Evolutionary conservation across 2,329 filamentous ascomycete species (phyloP), one percentile per base, ranked within the genome.

Genomic region (Aspergillus unguis): DNA sequence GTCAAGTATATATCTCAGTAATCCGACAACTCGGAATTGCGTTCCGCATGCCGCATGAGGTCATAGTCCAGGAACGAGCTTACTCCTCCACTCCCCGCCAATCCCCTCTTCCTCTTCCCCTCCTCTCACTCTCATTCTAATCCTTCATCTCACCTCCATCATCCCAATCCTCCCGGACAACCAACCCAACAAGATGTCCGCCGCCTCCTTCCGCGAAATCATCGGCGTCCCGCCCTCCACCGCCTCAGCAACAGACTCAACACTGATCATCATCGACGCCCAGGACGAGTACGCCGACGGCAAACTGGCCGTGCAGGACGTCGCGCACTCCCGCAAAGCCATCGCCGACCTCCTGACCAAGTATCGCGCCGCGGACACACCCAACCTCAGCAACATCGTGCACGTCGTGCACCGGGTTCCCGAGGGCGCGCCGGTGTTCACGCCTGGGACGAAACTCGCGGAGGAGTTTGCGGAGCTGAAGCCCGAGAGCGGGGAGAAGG

Each of bases 241-340:
- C 0, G 84, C 84, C 6, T 79, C 80, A 0, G 71, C 79, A 0
- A 66, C 69, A 40, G 83, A 87, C 70, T 83, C 79, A 57, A 78
- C 80, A 2, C 76, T 88, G 41, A 69, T 88, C 61, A 86, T 88
- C 68, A 84, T 87, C 63, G 85, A 88, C 64, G 85, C 85, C 1
- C 85, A 88, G 62, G 87, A 87, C 63, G 85, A 88, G 69, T 87
- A 85, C 57, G 69, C 58, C 41, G 38, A 54, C 2, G 85, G 85
- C 43, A 71, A 77, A 4, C 77, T 88, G 1, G 75, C 78, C 25
- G 80, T 84, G 32, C 71, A 75, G 37, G 77, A 85, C 54, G 76
- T 85, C 1, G 62, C 72, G 0, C 56, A 72, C 3, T 82, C 80
- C 4, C 79, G 84, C 55, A 76, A 77, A 31, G 80, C 74, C 9